Conservation (phyloP, 352 stramenopile genomes). For the Pythium oligandrum region DNA sequence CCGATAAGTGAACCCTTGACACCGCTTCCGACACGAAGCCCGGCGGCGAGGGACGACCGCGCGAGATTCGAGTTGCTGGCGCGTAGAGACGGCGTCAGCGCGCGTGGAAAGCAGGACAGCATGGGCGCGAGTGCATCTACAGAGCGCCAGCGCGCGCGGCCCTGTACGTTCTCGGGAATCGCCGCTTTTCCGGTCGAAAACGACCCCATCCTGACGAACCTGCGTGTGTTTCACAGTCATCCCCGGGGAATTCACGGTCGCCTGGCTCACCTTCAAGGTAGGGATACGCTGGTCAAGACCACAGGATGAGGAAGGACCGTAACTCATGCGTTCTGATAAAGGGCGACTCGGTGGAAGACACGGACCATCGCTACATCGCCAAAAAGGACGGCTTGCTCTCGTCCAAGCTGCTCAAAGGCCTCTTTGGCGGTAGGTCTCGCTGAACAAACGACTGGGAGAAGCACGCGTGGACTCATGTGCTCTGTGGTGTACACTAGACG, state of each 20-base stretch:
- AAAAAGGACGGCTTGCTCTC: slow-evolving; percentile 66
- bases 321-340: slow-evolving; percentile 9
- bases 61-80: too few relatives aligned
- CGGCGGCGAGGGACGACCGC: too few relatives aligned
- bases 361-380: slow-evolving; percentile 56
- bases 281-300: not conserved
- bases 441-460: not conserved
- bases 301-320: not conserved
- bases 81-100: too few relatives aligned
- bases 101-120: too few relatives aligned
- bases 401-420: slow-evolving; percentile 67
- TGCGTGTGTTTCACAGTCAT: slow-evolving; percentile 33
- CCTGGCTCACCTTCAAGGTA: slow-evolving; percentile 86
- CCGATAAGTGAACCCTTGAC: too few relatives aligned
- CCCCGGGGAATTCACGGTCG: slow-evolving; percentile 73
- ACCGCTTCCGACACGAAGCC: too few relatives aligned
- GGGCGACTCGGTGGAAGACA: slow-evolving; percentile 67
- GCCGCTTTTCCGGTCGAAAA: too few relatives aligned
- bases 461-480: slow-evolving; percentile 1
- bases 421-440: slow-evolving; percentile 61
- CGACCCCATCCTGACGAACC: too few relatives aligned
- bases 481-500: slow-evolving; percentile 21
- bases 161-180: too few relatives aligned
- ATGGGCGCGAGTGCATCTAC: too few relatives aligned
- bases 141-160: too few relatives aligned